phyloP scores from a whole-genome alignment of 2,329 filamentous ascomycete genomes.

The Aspergillus carbonarius region DNA sequence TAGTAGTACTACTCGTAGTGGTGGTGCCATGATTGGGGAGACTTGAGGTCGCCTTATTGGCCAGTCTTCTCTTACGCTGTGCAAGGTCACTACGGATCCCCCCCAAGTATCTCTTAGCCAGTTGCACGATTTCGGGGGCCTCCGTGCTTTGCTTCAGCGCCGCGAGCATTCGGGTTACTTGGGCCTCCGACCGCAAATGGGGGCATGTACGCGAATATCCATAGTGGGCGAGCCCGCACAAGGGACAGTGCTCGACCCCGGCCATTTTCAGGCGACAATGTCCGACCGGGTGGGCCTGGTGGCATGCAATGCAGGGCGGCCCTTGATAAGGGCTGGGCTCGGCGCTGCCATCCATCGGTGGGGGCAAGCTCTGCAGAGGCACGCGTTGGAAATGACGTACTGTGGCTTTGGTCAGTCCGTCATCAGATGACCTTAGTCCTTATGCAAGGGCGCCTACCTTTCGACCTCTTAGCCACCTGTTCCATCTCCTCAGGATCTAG shows the following conservation, averaged over 20 bases:
- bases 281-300: conserved; percentile 54
- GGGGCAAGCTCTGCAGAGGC: conserved; percentile 10
- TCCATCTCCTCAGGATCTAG: conserved; percentile 25
- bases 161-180: conserved; percentile 64
- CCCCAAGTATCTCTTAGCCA: conserved; percentile 57
- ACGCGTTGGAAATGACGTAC: conserved; percentile 43
- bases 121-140: conserved; percentile 51
- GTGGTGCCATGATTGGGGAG: not conserved
- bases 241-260: conserved; percentile 61
- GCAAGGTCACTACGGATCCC: conserved; percentile 58
- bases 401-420: conserved; percentile 19
- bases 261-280: conserved; percentile 61
- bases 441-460: conserved; percentile 20
- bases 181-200: conserved; percentile 61
- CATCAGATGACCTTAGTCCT: not conserved
- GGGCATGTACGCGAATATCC: conserved; percentile 59
- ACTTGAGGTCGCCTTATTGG: conserved; percentile 17
- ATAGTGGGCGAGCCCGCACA: conserved; percentile 64
- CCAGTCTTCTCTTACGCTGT: conserved; percentile 47
- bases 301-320: conserved; percentile 55
- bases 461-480: conserved; percentile 18
- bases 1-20: too few species aligned
- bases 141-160: conserved; percentile 61
- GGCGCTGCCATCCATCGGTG: conserved; percentile 20
- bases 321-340: conserved; percentile 5